phyloP scores from a whole-genome alignment of 805 yeast genomes.

The Candida oleophila region DNA sequence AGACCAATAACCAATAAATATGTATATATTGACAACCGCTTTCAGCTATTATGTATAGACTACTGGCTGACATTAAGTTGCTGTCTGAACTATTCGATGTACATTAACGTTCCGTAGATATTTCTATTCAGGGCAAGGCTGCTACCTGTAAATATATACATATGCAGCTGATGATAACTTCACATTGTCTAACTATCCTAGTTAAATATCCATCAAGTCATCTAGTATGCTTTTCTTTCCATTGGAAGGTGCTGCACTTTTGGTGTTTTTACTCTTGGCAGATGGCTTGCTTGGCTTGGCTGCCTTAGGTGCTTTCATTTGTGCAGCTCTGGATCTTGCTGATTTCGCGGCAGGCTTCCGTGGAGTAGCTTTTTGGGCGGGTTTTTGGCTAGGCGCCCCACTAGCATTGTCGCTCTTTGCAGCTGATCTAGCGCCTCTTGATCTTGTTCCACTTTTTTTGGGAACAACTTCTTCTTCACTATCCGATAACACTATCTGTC shows the following conservation, averaged over 20 bases:
- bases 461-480: neutral
- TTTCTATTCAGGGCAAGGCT: too few relatives aligned
- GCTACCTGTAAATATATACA: too few relatives aligned
- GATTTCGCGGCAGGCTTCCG: slow-evolving; percentile 1
- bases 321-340: slow-evolving; percentile 3
- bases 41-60: too few relatives aligned
- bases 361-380: neutral
- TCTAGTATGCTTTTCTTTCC: slow-evolving; percentile 2
- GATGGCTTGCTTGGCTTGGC: slow-evolving; percentile 3
- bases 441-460: neutral
- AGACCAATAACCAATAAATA: too few relatives aligned
- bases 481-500: slow-evolving; percentile 13
- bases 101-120: too few relatives aligned
- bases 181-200: neutral
- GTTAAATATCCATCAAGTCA: slow-evolving; percentile 3
- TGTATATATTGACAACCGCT: neutral
- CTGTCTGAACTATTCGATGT: too few relatives aligned
- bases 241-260: neutral
- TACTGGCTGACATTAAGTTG: too few relatives aligned
- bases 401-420: neutral
- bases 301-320: slow-evolving; percentile 4
- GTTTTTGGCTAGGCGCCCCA: neutral
- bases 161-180: too few relatives aligned
- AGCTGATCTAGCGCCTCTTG: neutral
- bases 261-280: neutral